phyloP scores from a whole-genome alignment of 306 rosid genomes.

The Sphenostylis stenocarpa region DNA sequence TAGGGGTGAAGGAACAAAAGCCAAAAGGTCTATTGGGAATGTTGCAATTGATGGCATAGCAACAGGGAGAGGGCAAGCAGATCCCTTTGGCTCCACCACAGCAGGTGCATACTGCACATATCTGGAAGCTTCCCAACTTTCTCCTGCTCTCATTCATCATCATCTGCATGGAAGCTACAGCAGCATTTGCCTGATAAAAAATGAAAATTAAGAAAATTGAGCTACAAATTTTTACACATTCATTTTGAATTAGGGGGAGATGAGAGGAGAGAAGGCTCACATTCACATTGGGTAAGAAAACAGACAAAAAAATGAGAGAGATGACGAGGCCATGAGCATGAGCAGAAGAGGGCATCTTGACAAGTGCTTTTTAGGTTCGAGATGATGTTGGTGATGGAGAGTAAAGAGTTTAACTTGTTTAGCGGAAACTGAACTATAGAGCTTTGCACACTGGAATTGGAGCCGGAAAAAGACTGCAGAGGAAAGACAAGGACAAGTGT shows the following conservation, averaged over 20 bases:
- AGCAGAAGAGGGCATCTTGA: conserved; percentile 40
- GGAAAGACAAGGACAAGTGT: conserved; percentile 22
- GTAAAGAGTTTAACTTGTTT: conserved; percentile 11
- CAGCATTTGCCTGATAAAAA: conserved; percentile 45
- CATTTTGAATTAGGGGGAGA: not conserved
- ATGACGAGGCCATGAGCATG: conserved; percentile 46
- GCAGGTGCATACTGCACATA: conserved; percentile 75
- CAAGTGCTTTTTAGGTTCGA: conserved; percentile 24
- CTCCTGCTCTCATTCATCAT: conserved; percentile 62
- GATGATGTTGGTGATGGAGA: not conserved
- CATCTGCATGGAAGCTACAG: conserved; percentile 38
- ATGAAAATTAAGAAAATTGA: conserved; percentile 13
- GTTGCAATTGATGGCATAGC: conserved; percentile 89
- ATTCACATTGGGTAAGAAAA: conserved; percentile 40
- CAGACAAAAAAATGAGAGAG: conserved; percentile 53
- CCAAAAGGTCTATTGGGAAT: conserved; percentile 88
- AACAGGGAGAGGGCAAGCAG: conserved; percentile 82
- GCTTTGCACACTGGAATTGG: conserved; percentile 17
- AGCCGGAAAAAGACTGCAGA: conserved; percentile 1
- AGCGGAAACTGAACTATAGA: not conserved
- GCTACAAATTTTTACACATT: not conserved
- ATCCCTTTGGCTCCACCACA: conserved; percentile 79
- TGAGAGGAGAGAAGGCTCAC: conserved; percentile 50
- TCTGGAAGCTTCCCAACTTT: conserved; percentile 63
- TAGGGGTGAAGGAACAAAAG: conserved; percentile 89